These are phyloP conservation scores for Talaromyces sp. DNA, from an alignment of 2,329 filamentous ascomycete species.

Conservation along the genomic window DNA sequence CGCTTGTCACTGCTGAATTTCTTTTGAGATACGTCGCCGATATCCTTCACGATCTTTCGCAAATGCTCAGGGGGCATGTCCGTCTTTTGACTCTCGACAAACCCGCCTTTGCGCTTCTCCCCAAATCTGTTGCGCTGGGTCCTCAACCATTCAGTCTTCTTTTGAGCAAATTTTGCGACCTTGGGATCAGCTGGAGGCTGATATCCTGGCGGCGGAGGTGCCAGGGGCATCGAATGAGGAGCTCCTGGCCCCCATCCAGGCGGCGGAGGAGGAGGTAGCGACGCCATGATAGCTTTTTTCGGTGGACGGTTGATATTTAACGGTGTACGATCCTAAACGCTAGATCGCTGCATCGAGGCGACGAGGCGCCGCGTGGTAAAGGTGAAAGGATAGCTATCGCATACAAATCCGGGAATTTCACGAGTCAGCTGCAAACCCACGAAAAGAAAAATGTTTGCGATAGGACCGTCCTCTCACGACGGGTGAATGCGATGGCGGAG, in stretches of 20 bases:
- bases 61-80: constrained; percentile 98
- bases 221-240: constrained; percentile 48
- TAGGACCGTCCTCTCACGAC: constrained; percentile 25
- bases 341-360: constrained; percentile 21
- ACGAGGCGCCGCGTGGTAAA: constrained; percentile 10
- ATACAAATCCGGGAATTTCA: background rate
- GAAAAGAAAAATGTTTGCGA: background rate
- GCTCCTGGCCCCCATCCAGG: constrained; percentile 57
- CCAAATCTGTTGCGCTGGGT: constrained; percentile 87
- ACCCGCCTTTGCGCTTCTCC: constrained; percentile 93
- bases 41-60: constrained; percentile 96
- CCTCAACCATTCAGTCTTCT: constrained; percentile 98
- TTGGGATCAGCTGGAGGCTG: constrained; percentile 75
- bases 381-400: background rate
- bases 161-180: constrained; percentile 91
- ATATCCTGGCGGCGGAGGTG: constrained; percentile 82
- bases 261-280: constrained; percentile 61
- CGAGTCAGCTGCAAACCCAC: background rate
- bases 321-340: constrained; percentile 22
- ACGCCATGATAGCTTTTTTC: constrained; percentile 46
- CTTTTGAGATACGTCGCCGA: constrained; percentile 98
- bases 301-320: constrained; percentile 13
- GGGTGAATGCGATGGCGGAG: constrained; percentile 11
- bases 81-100: constrained; percentile 95
- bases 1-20: constrained; percentile 99